These are phyloP conservation scores for Rutidosis leptorrhynchoides DNA, from an alignment of 129 eudicot species.

Conservation along the genomic window DNA sequence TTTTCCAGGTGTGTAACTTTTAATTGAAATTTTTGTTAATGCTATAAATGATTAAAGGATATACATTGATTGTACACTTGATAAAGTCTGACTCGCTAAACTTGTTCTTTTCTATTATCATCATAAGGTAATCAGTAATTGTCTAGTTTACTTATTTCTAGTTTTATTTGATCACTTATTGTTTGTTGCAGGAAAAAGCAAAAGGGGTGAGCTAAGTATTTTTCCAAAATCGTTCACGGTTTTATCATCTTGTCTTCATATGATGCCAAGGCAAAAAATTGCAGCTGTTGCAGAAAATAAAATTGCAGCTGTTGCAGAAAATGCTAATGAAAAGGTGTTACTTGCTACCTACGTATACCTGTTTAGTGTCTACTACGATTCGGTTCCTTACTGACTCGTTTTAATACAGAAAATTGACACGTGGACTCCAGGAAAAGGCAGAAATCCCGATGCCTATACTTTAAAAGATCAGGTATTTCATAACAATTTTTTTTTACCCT, in stretches of 20 bases:
- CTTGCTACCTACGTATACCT: not conserved
- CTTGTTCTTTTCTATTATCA: not conserved
- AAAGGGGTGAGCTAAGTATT: slow-evolving; percentile 86
- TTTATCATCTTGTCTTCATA: slow-evolving; percentile 85
- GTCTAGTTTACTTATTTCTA: not conserved
- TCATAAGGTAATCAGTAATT: not conserved
- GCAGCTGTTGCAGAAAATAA: slow-evolving; percentile 59
- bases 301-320: slow-evolving; percentile 52
- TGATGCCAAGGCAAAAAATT: slow-evolving; percentile 83
- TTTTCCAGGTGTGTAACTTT: slow-evolving; percentile 65
- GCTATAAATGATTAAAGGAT: not conserved
- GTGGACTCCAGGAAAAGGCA: slow-evolving; percentile 77
- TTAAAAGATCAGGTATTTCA: slow-evolving; percentile 76
- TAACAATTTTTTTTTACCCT: not conserved
- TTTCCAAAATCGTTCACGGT: slow-evolving; percentile 70
- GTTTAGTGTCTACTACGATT: not conserved
- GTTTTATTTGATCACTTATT: not conserved
- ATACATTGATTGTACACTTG: not conserved
- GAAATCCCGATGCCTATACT: slow-evolving; percentile 74
- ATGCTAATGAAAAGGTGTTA: slow-evolving; percentile 45
- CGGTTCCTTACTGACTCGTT: slow-evolving; percentile 17
- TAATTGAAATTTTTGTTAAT: not conserved
- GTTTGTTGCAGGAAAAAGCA: slow-evolving; percentile 63
- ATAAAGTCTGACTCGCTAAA: not conserved
- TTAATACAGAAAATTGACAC: slow-evolving; percentile 51